A percentile compares a stretch with the other conserved stretches of the same genome.
Conservation (phyloP, 495 filamentous ascomycete species). For the Tetracladium setigerum region DNA sequence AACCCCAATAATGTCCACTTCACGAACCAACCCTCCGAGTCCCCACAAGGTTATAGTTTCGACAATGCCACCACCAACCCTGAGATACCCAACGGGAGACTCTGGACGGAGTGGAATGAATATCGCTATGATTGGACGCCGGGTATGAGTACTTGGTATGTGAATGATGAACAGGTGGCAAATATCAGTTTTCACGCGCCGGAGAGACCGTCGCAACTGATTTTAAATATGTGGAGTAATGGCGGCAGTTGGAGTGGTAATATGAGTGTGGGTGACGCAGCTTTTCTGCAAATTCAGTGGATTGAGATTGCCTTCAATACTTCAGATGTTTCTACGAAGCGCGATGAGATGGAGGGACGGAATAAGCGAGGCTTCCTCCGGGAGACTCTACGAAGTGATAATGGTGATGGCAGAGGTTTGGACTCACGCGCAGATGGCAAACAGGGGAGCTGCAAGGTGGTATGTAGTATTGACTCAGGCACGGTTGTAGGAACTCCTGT, state of each 20-base stretch:
- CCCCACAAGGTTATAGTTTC: slow-evolving; percentile 34
- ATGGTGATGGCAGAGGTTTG: too few species aligned
- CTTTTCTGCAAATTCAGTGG: slow-evolving; percentile 63
- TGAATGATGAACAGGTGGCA: slow-evolving; percentile 48
- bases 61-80: slow-evolving; percentile 35
- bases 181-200: slow-evolving; percentile 58
- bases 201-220: slow-evolving; percentile 46
- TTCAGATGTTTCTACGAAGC: slow-evolving; percentile 11
- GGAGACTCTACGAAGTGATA: too few species aligned
- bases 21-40: slow-evolving; percentile 61
- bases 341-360: too few species aligned
- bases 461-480: too few species aligned
- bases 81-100: slow-evolving; percentile 33
- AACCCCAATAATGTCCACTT: slow-evolving; percentile 49
- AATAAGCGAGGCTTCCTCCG: too few species aligned
- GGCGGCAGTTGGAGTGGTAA: slow-evolving; percentile 66
- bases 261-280: slow-evolving; percentile 48
- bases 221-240: slow-evolving; percentile 69
- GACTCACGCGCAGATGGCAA: too few species aligned
- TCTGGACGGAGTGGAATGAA: slow-evolving; percentile 62
- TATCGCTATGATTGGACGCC: slow-evolving; percentile 69
- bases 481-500: too few species aligned
- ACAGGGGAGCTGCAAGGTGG: too few species aligned
- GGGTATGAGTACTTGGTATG: slow-evolving; percentile 55
- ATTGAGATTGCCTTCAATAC: slow-evolving; percentile 64